A percentile compares a stretch with the other conserved stretches of the same genome.
phyloP scores from a whole-genome alignment of 2,329 filamentous ascomycete species.

The Aaosphaeria arxii region DNA sequence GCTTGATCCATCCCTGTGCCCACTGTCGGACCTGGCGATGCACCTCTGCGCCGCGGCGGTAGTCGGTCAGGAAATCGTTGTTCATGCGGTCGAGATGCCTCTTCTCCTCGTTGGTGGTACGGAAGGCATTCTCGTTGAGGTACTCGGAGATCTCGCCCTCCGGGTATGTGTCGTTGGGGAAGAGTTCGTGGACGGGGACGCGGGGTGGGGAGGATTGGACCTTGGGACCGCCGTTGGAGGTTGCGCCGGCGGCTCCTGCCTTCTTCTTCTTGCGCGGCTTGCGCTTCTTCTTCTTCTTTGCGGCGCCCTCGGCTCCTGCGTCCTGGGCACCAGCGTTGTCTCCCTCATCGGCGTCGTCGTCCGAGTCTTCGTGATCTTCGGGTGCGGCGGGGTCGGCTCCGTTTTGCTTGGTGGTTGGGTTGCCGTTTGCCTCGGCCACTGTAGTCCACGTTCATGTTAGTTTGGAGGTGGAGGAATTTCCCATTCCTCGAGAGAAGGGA shows the following conservation, averaged over 20 bases:
- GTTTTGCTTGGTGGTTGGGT: slow-evolving; percentile 20
- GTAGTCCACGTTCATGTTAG: neutral
- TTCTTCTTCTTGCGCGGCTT: slow-evolving; percentile 71
- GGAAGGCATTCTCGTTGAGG: slow-evolving; percentile 70
- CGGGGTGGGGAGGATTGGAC: slow-evolving; percentile 75
- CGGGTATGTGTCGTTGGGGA: slow-evolving; percentile 70
- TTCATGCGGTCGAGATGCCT: slow-evolving; percentile 77
- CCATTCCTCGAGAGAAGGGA: neutral
- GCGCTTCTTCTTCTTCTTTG: slow-evolving; percentile 83
- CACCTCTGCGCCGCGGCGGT: slow-evolving; percentile 82
- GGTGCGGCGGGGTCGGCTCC: slow-evolving; percentile 42
- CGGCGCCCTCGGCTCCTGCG: slow-evolving; percentile 34
- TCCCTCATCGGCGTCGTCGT: slow-evolving; percentile 53
- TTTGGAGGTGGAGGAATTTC: neutral
- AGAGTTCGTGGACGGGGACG: slow-evolving; percentile 70
- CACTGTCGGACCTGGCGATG: slow-evolving; percentile 84
- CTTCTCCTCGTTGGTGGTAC: slow-evolving; percentile 83
- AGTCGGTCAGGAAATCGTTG: slow-evolving; percentile 75
- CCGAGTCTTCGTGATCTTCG: slow-evolving; percentile 53
- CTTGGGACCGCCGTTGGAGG: slow-evolving; percentile 48
- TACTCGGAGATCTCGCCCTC: slow-evolving; percentile 78
- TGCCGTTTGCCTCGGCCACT: slow-evolving; percentile 38
- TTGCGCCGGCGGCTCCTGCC: slow-evolving; percentile 34
- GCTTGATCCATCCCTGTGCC: slow-evolving; percentile 76
- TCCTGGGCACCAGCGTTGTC: slow-evolving; percentile 42